Evolutionary conservation across 1,284 basidiomycete genomes (phyloP).

Genomic region (Amylostereum areolatum): DNA sequence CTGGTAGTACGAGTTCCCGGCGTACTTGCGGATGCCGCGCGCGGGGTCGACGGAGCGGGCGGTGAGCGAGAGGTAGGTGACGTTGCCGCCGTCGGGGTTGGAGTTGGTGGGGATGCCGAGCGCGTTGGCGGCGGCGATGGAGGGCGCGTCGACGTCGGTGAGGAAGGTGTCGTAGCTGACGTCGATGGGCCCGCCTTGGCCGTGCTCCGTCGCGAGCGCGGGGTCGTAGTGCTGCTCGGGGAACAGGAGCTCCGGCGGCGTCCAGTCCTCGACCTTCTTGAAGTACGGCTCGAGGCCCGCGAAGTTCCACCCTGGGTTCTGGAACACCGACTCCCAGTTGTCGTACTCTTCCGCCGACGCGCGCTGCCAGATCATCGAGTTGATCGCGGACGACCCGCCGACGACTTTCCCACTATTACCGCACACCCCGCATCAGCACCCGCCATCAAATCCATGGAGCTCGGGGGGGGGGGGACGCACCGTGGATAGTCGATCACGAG

Average conservation of each 20-base stretch:
- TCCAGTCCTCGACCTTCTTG: slow-evolving; percentile 8
- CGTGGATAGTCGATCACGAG: neutral
- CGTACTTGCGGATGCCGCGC: neutral
- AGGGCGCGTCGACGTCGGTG: neutral
- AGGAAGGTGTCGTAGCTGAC: slow-evolving; percentile 6
- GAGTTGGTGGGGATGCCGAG: neutral
- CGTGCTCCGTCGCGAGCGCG: slow-evolving; percentile 5
- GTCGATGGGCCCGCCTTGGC: slow-evolving; percentile 6
- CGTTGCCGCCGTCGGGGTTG: too few species aligned
- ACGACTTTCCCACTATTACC: neutral
- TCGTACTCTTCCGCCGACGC: neutral
- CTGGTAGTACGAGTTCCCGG: neutral
- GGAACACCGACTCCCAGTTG: slow-evolving; percentile 1
- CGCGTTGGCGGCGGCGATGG: neutral
- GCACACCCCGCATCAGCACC: slow-evolving; percentile 11
- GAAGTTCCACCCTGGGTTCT: slow-evolving; percentile 11
- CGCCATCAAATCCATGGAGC: too few species aligned
- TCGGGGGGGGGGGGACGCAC: neutral
- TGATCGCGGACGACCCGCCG: neutral
- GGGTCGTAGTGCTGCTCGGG: slow-evolving; percentile 2
- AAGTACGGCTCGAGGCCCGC: slow-evolving; percentile 10
- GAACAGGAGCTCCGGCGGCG: slow-evolving; percentile 1
- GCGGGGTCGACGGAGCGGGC: slow-evolving; percentile 2
- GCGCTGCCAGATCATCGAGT: neutral
- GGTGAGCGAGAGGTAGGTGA: too few species aligned